Base-by-base conservation (phyloP, 1,284 basidiomycete species). In the Farysia itapuensis region DNA sequence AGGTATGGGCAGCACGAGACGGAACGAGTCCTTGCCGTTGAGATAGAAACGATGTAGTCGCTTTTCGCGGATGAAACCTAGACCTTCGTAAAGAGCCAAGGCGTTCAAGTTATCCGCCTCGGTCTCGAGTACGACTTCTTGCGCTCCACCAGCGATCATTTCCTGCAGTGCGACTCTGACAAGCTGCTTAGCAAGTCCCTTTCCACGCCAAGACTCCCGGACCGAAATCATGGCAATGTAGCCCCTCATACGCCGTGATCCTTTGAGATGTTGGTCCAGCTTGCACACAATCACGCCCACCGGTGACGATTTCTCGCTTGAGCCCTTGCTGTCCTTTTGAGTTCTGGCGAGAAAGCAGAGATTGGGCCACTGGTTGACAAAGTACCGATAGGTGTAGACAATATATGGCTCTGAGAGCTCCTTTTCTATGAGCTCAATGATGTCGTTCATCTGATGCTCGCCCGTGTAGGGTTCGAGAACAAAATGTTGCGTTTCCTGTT, bases 61-160 rank as follows among this genome's bases (percentile, higher is more conserved):
- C 77, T 98, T 98, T 80, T 97, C 94, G 35, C 90, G 84, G 20
- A 97, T 86, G 78, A 99, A 99, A 0, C 95, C 94, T 19, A 97
- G 82, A 2, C 86, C 85, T 61, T 89, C 88, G 78, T 98, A 98
- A 12, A 98, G 81, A 3, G 86, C 84, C 11, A 98, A 82, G 0
- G 91, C 90, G 4, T 89, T 84, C 13, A 79, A 77, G 78, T 99
- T 98, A 80, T 98, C 93, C 72, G 83, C 90, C 79, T 99, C 95
- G 2, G 95, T 99, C 80, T 99, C 95, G 39, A 99, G 85, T 2
- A 94, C 86, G 59, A 89, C 90, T 84, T 94, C 90, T 56, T 90
- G 84, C 2, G 90, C 90, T 2, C 87, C 87, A 41, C 84, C 80
- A 33, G 79, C 78, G 58, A 85, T 86, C 91, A 95, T 94, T 26